These are phyloP conservation scores for Talaromyces adpressus DNA, from an alignment of 495 filamentous ascomycete species.

Conservation along the genomic window DNA sequence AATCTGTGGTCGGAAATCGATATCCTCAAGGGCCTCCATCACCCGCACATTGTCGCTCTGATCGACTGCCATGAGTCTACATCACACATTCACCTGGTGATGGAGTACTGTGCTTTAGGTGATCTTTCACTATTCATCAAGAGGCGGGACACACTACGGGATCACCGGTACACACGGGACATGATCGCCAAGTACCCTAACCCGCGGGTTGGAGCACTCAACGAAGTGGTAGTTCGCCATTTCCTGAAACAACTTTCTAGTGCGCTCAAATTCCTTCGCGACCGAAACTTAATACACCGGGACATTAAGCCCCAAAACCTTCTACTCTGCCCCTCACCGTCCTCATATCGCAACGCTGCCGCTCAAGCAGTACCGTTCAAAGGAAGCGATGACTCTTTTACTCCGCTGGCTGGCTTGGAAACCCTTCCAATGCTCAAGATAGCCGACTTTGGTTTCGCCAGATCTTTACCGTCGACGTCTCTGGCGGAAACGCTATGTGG, in stretches of 20 bases:
- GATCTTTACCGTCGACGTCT: slow-evolving; percentile 79
- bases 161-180: slow-evolving; percentile 69
- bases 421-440: slow-evolving; percentile 93
- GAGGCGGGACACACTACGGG: slow-evolving; percentile 70
- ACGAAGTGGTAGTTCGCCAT: slow-evolving; percentile 90
- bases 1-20: slow-evolving; percentile 93
- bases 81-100: slow-evolving; percentile 89
- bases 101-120: slow-evolving; percentile 96
- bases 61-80: slow-evolving; percentile 84
- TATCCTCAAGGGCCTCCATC: slow-evolving; percentile 84
- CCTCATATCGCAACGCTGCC: slow-evolving; percentile 45
- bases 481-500: slow-evolving; percentile 94
- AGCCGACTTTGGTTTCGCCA: slow-evolving; percentile 95
- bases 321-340: slow-evolving; percentile 75
- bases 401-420: slow-evolving; percentile 74
- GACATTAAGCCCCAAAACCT: slow-evolving; percentile 98
- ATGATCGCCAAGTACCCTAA: slow-evolving; percentile 91
- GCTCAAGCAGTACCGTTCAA: slow-evolving; percentile 47
- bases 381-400: slow-evolving; percentile 67
- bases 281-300: slow-evolving; percentile 83
- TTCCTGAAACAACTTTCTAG: slow-evolving; percentile 94
- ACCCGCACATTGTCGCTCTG: slow-evolving; percentile 94
- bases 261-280: slow-evolving; percentile 80
- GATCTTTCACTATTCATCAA: slow-evolving; percentile 94
- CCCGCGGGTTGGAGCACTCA: slow-evolving; percentile 67